Base-by-base conservation (phyloP, 2,329 filamentous ascomycete species). In the Calonectria pteridis region DNA sequence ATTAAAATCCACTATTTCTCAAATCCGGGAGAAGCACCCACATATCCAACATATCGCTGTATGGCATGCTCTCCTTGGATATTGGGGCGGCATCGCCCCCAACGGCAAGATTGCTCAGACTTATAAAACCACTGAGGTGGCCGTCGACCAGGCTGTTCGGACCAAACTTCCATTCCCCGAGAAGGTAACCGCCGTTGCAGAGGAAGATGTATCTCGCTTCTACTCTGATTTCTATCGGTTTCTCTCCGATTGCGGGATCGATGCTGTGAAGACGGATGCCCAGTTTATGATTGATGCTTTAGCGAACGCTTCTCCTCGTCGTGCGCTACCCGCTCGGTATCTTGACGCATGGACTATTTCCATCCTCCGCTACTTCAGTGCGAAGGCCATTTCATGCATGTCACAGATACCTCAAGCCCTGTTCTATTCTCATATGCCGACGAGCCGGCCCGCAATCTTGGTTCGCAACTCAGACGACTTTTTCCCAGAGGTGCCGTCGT, bases 141-240 rank as follows among this genome's bases (percentile, higher is more conserved):
- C 89, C 2, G 86, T 90, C 43, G 86, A 89, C 62, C 86, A 90
- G 71, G 82, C 86, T 1, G 82, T 85, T 40, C 86, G 86, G 14
- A 82, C 86, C 63, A 85, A 88, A 68, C 81, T 90, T 16, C 88
- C 88, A 1, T 78, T 90, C 0, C 91, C 91, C 11, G 93, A 91
- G 0, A 91, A 90, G 26, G 94, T 98, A 85, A 91, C 91, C 0
- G 91, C 95, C 1, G 89, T 98, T 28, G 92, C 93, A 7, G 90
- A 93, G 46, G 91, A 94, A 55, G 95, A 98, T 77, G 91, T 96
- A 0, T 85, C 87, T 14, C 89, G 89, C 35, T 94, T 98, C 82
- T 99, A 98, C 83, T 89, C 95, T 71, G 96, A 98, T 82, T 98
- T 98, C 83, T 99, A 98, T 83, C 84, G 86, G 2, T 98, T 98